Conservation (phyloP, 2,329 filamentous ascomycete species). For the Parascedosporium putredinis region DNA sequence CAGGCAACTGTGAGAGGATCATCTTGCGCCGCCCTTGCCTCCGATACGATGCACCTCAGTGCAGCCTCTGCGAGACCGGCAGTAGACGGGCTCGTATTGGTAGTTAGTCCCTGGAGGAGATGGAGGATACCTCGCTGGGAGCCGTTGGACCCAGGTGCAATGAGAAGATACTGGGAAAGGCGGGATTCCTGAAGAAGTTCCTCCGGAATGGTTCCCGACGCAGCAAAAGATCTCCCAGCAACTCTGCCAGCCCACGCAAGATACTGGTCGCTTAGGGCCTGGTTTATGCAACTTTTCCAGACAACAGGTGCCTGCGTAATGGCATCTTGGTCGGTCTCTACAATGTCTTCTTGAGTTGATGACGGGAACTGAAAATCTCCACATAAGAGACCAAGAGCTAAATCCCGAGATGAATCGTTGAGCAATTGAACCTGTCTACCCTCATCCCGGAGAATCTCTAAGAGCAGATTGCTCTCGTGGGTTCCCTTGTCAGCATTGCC, state of each 20-base stretch:
- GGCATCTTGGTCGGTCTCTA: slow-evolving; percentile 57
- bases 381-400: slow-evolving; percentile 65
- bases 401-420: slow-evolving; percentile 55
- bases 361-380: slow-evolving; percentile 55
- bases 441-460: slow-evolving; percentile 71
- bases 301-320: slow-evolving; percentile 53
- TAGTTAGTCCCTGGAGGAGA: slow-evolving; percentile 51
- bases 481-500: slow-evolving; percentile 61
- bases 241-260: slow-evolving; percentile 77
- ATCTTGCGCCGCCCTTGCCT: slow-evolving; percentile 36
- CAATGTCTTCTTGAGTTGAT: slow-evolving; percentile 45
- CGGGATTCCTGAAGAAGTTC: slow-evolving; percentile 51
- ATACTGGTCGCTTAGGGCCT: slow-evolving; percentile 56
- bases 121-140: slow-evolving; percentile 56
- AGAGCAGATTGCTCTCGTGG: slow-evolving; percentile 67
- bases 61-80: slow-evolving; percentile 52
- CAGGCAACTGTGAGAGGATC: slow-evolving; percentile 39
- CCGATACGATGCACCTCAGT: slow-evolving; percentile 45
- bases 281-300: slow-evolving; percentile 65
- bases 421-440: slow-evolving; percentile 52
- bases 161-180: slow-evolving; percentile 37
- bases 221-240: slow-evolving; percentile 72
- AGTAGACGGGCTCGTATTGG: slow-evolving; percentile 42
- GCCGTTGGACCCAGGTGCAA: slow-evolving; percentile 34
- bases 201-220: slow-evolving; percentile 57